A percentile compares a stretch with the other conserved stretches of the same genome.
phyloP scores from a whole-genome alignment of 2,329 filamentous ascomycete genomes.

The Colletotrichum euphorbiae region DNA sequence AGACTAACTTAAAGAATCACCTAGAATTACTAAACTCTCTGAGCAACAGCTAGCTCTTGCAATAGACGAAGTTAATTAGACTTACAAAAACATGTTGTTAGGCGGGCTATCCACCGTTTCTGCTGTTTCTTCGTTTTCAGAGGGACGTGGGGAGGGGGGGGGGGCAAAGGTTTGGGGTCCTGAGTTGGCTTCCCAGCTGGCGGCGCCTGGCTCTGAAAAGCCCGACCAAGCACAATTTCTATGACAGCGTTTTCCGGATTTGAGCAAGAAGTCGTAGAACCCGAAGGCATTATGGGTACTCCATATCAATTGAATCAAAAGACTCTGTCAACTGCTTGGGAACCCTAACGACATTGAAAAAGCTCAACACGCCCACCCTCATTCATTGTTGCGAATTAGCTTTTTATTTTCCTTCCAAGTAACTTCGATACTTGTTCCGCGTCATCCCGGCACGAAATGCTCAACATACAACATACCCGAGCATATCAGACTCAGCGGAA shows the following conservation, averaged over 20 bases:
- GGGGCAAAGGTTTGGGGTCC: no score
- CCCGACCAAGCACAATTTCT: slow-evolving; percentile 3
- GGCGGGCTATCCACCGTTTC: no score
- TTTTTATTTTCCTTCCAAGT: not conserved
- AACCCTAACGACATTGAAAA: slow-evolving; percentile 8
- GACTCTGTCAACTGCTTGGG: not conserved
- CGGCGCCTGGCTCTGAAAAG: not conserved
- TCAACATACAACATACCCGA: slow-evolving; percentile 2
- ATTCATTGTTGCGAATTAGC: not conserved
- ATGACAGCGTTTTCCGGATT: slow-evolving; percentile 5
- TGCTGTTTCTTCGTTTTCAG: no score
- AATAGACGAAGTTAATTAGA: no score
- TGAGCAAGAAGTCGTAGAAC: not conserved
- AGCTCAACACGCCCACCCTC: slow-evolving; percentile 7
- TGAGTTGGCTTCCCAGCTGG: not conserved
- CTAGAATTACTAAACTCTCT: not conserved
- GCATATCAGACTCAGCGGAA: not conserved
- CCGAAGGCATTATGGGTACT: slow-evolving; percentile 3
- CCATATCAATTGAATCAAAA: slow-evolving; percentile 22
- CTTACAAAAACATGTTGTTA: no score
- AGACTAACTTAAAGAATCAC: not conserved
- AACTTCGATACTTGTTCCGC: slow-evolving; percentile 16
- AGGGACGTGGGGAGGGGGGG: no score
- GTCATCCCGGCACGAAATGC: slow-evolving; percentile 6
- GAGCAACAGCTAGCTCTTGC: no score